Percentiles rank a stretch among this genome's conserved stretches.
phyloP scores from a whole-genome alignment of 2,329 filamentous ascomycete genomes.

The Periconia digitata region DNA sequence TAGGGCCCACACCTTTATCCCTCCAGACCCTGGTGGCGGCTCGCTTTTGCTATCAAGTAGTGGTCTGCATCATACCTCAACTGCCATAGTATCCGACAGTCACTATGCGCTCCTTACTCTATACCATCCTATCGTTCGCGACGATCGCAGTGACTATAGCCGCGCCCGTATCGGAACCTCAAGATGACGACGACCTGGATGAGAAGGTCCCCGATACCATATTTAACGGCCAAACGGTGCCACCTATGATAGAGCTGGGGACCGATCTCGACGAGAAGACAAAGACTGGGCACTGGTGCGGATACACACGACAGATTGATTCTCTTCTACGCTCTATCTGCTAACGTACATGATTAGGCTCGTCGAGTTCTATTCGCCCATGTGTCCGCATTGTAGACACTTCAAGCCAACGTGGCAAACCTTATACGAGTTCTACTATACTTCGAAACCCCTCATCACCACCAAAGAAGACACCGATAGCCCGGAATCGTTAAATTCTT shows the following conservation, averaged over 20 bases:
- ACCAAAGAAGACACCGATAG: constrained; percentile 23
- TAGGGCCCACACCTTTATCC: not conserved
- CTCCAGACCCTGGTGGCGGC: not conserved
- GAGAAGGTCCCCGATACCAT: constrained; percentile 49
- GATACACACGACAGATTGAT: too few relatives aligned
- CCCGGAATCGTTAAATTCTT: constrained; percentile 61
- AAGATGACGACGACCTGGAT: constrained; percentile 27
- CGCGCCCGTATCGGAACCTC: constrained; percentile 14
- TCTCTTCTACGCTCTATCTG: too few relatives aligned
- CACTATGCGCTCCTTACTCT: too few relatives aligned
- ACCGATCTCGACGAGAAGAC: constrained; percentile 60
- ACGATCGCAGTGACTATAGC: constrained; percentile 33
- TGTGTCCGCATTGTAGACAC: constrained; percentile 70
- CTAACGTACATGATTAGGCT: constrained; percentile 27
- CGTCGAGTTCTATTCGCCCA: constrained; percentile 55
- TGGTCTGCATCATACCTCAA: not conserved
- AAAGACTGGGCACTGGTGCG: constrained; percentile 69
- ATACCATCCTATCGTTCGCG: constrained; percentile 36
- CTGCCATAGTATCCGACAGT: too few relatives aligned
- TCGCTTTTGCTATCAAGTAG: not conserved
- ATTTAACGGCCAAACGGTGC: constrained; percentile 69
- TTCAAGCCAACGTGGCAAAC: constrained; percentile 89
- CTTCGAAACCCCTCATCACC: constrained; percentile 67
- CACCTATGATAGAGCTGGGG: constrained; percentile 64
- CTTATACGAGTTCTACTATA: constrained; percentile 93